phyloP scores from a whole-genome alignment of 257 asterid species.

The Solanum chiquidenum region DNA sequence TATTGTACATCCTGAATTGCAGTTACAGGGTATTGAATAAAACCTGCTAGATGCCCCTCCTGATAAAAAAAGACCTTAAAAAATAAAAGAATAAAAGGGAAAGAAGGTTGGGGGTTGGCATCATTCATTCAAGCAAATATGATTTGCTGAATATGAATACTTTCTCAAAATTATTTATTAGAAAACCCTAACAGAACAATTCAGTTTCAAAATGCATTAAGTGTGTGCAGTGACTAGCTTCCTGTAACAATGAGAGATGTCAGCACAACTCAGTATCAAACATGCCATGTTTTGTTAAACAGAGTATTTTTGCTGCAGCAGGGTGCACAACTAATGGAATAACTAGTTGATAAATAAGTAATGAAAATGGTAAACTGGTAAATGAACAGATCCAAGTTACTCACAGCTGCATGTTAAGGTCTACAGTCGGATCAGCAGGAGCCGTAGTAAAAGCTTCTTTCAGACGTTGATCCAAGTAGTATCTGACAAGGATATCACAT shows the following conservation, averaged over 20 bases:
- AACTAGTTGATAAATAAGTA: background rate
- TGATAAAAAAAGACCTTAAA: background rate
- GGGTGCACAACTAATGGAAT: background rate
- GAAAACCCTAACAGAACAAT: background rate
- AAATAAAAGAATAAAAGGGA: background rate
- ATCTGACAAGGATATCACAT: slow-evolving; percentile 32
- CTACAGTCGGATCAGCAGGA: slow-evolving; percentile 92
- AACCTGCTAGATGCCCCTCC: background rate
- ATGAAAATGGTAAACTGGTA: background rate
- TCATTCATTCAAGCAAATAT: background rate
- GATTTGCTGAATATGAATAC: background rate
- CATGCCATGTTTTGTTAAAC: background rate
- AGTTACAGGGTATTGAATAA: background rate
- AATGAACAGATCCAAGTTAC: slow-evolving; percentile 16
- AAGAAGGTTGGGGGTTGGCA: background rate
- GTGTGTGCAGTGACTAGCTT: background rate
- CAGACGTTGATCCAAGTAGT: slow-evolving; percentile 51
- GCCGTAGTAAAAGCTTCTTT: slow-evolving; percentile 65
- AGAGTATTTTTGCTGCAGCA: background rate
- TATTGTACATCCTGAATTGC: background rate
- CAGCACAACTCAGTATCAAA: background rate
- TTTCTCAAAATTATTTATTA: background rate
- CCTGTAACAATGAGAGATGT: background rate
- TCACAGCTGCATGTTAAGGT: slow-evolving; percentile 90
- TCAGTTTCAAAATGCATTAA: background rate